Base-by-base conservation (phyloP, 176 grass and related monocot genomes). In the Aegilops sharonensis region DNA sequence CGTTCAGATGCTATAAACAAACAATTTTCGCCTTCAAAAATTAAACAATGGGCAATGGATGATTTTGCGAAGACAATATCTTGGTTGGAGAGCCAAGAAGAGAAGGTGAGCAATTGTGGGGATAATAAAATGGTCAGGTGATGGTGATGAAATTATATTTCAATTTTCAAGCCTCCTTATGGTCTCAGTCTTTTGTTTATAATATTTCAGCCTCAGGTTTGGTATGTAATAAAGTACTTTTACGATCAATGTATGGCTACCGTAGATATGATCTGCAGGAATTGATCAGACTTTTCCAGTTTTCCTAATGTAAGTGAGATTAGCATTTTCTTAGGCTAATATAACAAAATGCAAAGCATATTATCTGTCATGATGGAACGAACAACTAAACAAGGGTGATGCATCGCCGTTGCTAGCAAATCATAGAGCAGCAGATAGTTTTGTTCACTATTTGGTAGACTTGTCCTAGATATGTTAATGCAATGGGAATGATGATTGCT, bases 251-350 rank as follows among this genome's bases (percentile, higher is more conserved):
- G 5, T 35, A 67, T 76, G 32, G 11, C 43, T 47, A 47, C 3
- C 43, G 0, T 15, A 52, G 43, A 47, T 3, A 11, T 47, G 43
- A 54, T 64, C n/a, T 64, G 9, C 43, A 45, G 39, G 27, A 27
- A 27, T 27, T 27, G 27, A 36, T 36, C 35, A 36, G 35, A 1
- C 35, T 47, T 47, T 3, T 27, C 27, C 27, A 27, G 27, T 27
- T 27, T 27, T 66, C 64, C 29, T 83, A 71, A 30, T 84, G 35
- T 11, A 74, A 63, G 64, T 64, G 36, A 63, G 54, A 74, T n/a
- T 17, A 73, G 3, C 43, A 17, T 67, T 35, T 81, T 81, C 57
- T 52, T 47, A 64, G 20, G 57, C 1, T 34, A 34, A 73, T 43
- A 59, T 75, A 13, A 30, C 0, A 5, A 20, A 72, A 73, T 45